These are phyloP conservation scores for Penicillium coffeae DNA, from an alignment of 495 filamentous ascomycete genomes.

Conservation along the genomic window DNA sequence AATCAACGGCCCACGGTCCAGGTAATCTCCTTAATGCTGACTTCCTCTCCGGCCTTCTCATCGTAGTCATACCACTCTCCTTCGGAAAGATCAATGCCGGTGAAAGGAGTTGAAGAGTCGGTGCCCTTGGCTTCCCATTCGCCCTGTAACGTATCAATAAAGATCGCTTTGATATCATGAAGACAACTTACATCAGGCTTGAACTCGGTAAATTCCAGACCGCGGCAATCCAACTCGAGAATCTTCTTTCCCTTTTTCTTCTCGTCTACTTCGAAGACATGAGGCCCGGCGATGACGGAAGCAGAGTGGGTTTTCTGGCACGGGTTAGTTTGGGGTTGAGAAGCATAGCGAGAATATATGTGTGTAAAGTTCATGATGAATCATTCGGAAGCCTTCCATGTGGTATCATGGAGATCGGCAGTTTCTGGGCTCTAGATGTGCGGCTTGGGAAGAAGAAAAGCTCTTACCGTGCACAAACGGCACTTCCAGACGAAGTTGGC, in stretches of 20 bases:
- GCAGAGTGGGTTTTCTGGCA: slow-evolving; percentile 61
- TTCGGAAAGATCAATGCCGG: slow-evolving; percentile 73
- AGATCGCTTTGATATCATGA: not conserved
- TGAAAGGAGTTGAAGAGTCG: slow-evolving; percentile 75
- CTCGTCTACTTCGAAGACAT: slow-evolving; percentile 54
- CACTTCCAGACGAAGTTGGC: slow-evolving; percentile 99
- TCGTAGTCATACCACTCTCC: slow-evolving; percentile 92
- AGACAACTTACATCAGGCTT: slow-evolving; percentile 66
- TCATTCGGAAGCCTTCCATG: not conserved
- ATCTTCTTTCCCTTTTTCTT: slow-evolving; percentile 73
- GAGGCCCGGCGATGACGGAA: slow-evolving; percentile 67
- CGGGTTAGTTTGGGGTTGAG: not conserved
- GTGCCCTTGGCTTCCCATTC: slow-evolving; percentile 82
- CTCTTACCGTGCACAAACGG: slow-evolving; percentile 76
- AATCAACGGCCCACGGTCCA: slow-evolving; percentile 68
- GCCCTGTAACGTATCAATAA: slow-evolving; percentile 48
- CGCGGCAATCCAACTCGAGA: slow-evolving; percentile 87
- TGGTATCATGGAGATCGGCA: not conserved
- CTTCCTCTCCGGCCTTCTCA: slow-evolving; percentile 74
- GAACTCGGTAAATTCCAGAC: slow-evolving; percentile 88
- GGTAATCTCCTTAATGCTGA: slow-evolving; percentile 86
- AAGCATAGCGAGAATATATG: too few species aligned
- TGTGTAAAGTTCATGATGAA: too few species aligned
- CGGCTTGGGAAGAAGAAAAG: not conserved
- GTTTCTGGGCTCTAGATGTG: not conserved